Evolutionary conservation across 106 monocot species (phyloP), one percentile per base, ranked within the genome.

Genomic region (Chionographis japonica): DNA sequence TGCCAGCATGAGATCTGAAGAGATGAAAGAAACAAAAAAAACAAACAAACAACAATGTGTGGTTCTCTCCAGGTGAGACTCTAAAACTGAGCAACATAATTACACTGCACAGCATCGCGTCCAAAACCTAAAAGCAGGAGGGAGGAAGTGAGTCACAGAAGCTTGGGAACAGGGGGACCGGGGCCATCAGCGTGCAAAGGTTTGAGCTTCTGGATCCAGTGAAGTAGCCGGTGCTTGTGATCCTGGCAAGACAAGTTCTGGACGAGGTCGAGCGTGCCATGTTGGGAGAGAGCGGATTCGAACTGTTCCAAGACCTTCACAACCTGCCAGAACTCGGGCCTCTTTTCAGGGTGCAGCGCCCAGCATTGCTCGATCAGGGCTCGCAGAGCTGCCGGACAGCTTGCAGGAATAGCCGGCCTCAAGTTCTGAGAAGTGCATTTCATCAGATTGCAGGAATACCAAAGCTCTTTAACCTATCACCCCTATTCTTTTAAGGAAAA

Each of bases 271-370:
- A 92, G 82, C 12, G 69, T 75, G 37, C 78, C 88, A 65, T 65
- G 78, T 38, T 63, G 72, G 50, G 67, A 69, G 10, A 92, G 55
- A 53, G 68, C 72, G 15, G 73, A 71, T 14, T 93, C 78, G 59
- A 81, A 85, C 60, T 83, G 83, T 39, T 93, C 85, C 15, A 93
- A 62, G 50, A 86, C 78, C 65, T 86, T 88, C 43, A 86, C 85
- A 55, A 89, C 84, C 65, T 81, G 75, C 72, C 76, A 83, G 66
- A 93, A 93, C 57, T 88, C 83, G 2, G 93, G 93, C 54, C 93
- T 80, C 71, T 86, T 89, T 41, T 84, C 83, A 19, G 88, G 79
- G 15, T 58, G 50, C 58, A 68, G 58, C 17, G 88, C 49, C 86
- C 88, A 89, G 40, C 88, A 93, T 66, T 81, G 77, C 71, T 88